These are phyloP conservation scores for Wallacemonas sp. DNA, from an alignment of 208 protist genomes.

Conservation along the genomic window DNA sequence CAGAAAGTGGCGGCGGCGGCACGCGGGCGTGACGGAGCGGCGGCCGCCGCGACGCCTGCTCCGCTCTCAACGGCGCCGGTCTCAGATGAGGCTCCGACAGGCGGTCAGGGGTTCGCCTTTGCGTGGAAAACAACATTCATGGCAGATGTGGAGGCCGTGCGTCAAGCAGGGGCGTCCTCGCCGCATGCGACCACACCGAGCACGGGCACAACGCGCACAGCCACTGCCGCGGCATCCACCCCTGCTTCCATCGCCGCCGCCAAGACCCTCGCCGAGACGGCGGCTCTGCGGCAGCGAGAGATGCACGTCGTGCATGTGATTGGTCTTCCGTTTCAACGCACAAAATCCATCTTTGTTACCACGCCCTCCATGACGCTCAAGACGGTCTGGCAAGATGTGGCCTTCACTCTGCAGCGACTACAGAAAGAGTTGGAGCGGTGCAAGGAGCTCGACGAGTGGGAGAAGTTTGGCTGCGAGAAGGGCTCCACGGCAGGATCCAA, in stretches of 20 bases:
- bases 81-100: neutral
- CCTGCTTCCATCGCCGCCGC: neutral
- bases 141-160: neutral
- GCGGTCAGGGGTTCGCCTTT: constrained; percentile 7
- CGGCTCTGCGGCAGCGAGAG: neutral
- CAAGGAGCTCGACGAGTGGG: constrained; percentile 7
- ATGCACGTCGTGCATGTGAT: constrained; percentile 43
- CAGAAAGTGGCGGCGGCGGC: constrained; percentile 22
- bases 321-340: constrained; percentile 36
- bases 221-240: neutral
- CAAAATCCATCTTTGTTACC: constrained; percentile 39
- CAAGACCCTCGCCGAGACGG: neutral
- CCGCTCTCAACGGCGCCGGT: too few relatives aligned
- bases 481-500: neutral
- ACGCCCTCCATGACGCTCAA: constrained; percentile 47
- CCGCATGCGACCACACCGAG: neutral
- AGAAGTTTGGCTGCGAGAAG: neutral
- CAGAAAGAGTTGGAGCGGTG: constrained; percentile 28
- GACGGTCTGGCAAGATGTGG: constrained; percentile 49
- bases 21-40: neutral
- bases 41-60: neutral
- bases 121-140: neutral
- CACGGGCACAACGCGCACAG: neutral
- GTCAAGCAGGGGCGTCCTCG: neutral
- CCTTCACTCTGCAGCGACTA: constrained; percentile 9